phyloP scores from a whole-genome alignment of 116 monocot genomes.

The Dioscorea cayenensis region DNA sequence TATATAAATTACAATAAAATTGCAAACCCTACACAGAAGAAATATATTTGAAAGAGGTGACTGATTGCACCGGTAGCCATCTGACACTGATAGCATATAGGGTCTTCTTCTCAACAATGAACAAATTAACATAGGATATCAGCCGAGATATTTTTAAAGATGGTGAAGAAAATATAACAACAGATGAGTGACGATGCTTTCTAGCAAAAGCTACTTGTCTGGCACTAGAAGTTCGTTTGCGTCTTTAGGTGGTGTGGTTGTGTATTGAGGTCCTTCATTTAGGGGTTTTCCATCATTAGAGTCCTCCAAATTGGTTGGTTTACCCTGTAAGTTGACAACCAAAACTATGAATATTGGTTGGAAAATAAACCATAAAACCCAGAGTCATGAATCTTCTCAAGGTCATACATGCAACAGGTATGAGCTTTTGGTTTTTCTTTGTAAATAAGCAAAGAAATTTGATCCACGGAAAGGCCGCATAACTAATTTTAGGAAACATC shows the following conservation, averaged over 20 bases:
- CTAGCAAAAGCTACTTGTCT: conserved; percentile 7
- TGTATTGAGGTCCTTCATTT: conserved; percentile 14
- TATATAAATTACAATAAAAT: not conserved
- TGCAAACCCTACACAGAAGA: no score
- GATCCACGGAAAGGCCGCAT: no score
- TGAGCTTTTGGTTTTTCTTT: no score
- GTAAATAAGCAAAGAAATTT: no score
- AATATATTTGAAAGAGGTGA: not conserved
- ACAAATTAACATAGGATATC: not conserved
- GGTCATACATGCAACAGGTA: no score
- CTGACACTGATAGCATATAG: not conserved
- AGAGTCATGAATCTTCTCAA: no score
- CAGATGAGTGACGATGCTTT: not conserved
- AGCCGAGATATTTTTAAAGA: not conserved
- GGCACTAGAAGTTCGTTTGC: conserved; percentile 20
- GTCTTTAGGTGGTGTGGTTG: conserved; percentile 6
- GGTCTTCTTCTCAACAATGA: not conserved
- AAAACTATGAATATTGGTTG: not conserved
- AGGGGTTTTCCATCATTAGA: conserved; percentile 14
- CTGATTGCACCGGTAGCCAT: not conserved
- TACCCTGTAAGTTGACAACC: conserved; percentile 22
- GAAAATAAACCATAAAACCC: not conserved
- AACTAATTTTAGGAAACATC: no score
- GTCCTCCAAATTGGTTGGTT: conserved; percentile 28
- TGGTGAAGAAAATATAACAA: not conserved